Evolutionary conservation across 164 flowering plant genomes (phyloP), one percentile per base, ranked within the genome.

Genomic region (Aristolochia californica): DNA sequence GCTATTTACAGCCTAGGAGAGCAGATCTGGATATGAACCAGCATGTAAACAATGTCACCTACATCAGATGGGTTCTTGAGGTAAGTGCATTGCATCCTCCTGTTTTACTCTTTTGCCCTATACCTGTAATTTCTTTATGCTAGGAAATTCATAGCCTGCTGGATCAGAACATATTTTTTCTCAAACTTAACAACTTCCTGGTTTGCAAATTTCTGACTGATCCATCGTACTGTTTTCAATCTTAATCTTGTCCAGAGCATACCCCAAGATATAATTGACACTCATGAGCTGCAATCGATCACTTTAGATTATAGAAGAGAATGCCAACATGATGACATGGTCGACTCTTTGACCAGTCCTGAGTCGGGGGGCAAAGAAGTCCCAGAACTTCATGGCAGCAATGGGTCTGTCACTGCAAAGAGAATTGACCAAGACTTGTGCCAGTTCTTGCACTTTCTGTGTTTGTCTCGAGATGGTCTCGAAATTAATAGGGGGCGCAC

Each of bases 41-140:
- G 76, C 99, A 93, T 67, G 97, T 89, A 23, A 89, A 93, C 77
- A 93, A 93, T 65, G 99, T 94, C 43, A 70, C 97, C 43, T 94
- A 94, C 65, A 86, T 94, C 56, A 97, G 95, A 72, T 94, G 99
- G 99, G 83, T 90, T 56, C 81, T 94, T 23, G 99, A 94, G 95
- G 99, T 89, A 22, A 18, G 78, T 68, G 20, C 5, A 53, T 18
- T 54, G 18, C 40, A 16, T 28, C 5, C 56, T 8, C 28, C 27
- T 18, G 3, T 27, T 43, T 16, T 58, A 34, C 25, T 43, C 27
- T 12, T 16, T 43, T 65, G 4, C 45, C 26, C n/a, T n/a, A 40
- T 0, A 34, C 40, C 40, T 34, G 10, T 8, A 34, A 34, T 2
- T 34, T 34, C 7, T 34, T 34, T 12, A 34, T 34, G 30, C 7